Conservation (phyloP, 1,284 basidiomycete species). For the Ceratobasidium sp. region DNA sequence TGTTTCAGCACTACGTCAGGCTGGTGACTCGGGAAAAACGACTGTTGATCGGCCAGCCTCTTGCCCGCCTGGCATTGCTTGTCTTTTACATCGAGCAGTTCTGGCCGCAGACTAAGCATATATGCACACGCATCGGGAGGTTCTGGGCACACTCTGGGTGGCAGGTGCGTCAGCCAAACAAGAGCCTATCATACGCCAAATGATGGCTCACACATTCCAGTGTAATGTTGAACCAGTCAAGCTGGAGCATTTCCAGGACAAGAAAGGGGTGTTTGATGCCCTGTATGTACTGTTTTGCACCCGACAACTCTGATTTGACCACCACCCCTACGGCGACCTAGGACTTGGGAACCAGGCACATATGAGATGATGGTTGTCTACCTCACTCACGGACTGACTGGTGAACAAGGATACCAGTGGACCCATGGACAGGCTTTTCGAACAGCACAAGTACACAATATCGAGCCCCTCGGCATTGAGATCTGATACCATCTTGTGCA, state of each 20-base stretch:
- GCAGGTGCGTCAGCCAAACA: slow-evolving; percentile 1
- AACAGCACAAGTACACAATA: background rate
- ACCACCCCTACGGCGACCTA: background rate
- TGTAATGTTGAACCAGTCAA: slow-evolving; percentile 25
- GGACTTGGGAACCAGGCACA: background rate
- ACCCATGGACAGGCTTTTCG: background rate
- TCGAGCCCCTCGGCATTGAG: no score
- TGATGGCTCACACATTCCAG: background rate
- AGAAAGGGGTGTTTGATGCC: background rate
- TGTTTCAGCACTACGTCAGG: slow-evolving; percentile 2
- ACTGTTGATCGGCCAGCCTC: background rate
- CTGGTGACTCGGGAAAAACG: background rate
- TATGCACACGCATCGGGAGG: background rate
- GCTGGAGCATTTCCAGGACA: slow-evolving; percentile 8
- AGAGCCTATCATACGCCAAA: background rate
- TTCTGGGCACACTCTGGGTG: background rate
- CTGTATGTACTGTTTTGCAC: background rate
- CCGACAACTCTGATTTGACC: background rate
- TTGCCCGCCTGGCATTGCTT: background rate
- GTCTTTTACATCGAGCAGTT: slow-evolving; percentile 33
- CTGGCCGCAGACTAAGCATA: slow-evolving; percentile 15
- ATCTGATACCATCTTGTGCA: background rate
- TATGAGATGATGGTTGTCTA: background rate
- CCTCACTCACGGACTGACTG: slow-evolving; percentile 23
- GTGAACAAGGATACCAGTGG: slow-evolving; percentile 26